phyloP scores from a whole-genome alignment of 768 basidiomycete genomes.

The Lactarius deliciosus region DNA sequence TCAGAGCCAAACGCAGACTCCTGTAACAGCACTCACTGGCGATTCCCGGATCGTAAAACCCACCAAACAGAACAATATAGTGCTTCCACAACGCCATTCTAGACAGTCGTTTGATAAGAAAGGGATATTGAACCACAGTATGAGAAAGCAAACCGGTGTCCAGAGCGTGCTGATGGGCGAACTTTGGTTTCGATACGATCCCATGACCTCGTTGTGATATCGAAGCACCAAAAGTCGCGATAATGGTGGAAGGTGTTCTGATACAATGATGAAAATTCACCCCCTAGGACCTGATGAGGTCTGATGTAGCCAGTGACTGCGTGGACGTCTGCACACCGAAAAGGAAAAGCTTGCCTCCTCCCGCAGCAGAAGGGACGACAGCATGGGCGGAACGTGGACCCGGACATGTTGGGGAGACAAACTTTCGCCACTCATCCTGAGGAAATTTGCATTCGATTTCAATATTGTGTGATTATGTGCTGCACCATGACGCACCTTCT shows the following conservation, averaged over 20 bases:
- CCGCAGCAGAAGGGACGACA: slow-evolving; percentile 65
- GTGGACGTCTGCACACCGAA: slow-evolving; percentile 51
- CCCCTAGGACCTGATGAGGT: slow-evolving; percentile 45
- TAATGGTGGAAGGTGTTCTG: slow-evolving; percentile 89
- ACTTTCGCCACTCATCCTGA: slow-evolving; percentile 87
- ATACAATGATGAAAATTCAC: slow-evolving; percentile 82
- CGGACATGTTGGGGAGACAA: slow-evolving; percentile 80
- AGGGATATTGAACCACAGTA: background rate
- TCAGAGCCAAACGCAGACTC: background rate
- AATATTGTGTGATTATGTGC: background rate
- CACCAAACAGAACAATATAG: slow-evolving; percentile 82
- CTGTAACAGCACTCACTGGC: slow-evolving; percentile 52
- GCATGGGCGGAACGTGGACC: slow-evolving; percentile 89
- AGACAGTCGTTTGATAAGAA: background rate
- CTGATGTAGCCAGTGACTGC: background rate
- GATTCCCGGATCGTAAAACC: slow-evolving; percentile 85
- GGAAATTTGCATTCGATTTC: background rate
- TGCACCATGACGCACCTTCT: slow-evolving; percentile 50
- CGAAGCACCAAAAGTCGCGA: slow-evolving; percentile 87
- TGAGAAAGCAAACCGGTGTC: slow-evolving; percentile 59
- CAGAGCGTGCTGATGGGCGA: slow-evolving; percentile 76
- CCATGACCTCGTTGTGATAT: slow-evolving; percentile 76
- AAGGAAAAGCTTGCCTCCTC: slow-evolving; percentile 84
- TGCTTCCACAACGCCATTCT: slow-evolving; percentile 93
- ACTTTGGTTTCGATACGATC: slow-evolving; percentile 86